Base-by-base conservation (phyloP, 106 monocot species). In the Dendrobium officinale region DNA sequence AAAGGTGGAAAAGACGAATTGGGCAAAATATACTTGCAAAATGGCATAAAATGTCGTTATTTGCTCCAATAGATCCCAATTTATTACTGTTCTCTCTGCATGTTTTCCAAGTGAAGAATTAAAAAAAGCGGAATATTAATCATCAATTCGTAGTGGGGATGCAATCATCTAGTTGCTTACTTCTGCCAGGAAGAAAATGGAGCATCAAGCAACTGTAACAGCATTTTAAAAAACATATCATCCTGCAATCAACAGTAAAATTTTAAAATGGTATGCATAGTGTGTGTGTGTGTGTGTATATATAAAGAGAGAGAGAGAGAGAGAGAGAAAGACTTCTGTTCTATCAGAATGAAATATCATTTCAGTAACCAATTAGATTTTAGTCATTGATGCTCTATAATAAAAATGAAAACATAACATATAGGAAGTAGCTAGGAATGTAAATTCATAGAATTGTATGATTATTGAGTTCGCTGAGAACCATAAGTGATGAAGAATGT, bases 191-290 rank as follows among this genome's bases (percentile, higher is more conserved):
- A 20, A 67, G 77, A 74, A 61, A 81, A 79, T 37, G 90, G 86
- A 77, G 84, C 80, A 82, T 94, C 92, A 47, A 89, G 49, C 48
- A 94, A 85, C 79, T 83, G 85, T 85, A 97, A 81, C 16, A 97
- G 89, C 81, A 97, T 90, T 81, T 77, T 82, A 82, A 97, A 94
- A 42, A 97, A 77, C 88, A 94, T 84, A 81, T 94, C 94, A 86
- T 97, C 97, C 97, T 97, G 86, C 84, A 88, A 40, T 81, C 77
- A 77, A 64, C 61, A 79, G 59, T 18, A 59, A 42, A 19, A 17
- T 10, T 24, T 72, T 47, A 42, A 51, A 64, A 42, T 40, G 24
- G 2, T 55, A 4, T 37, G 2, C 20, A 37, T 37, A 37, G 37
- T 37, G 37, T 37, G 37, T 37, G 37, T 37, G 37, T 37, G 0